These are phyloP conservation scores for Silybum marianum DNA, from an alignment of 129 eudicot species.

Conservation along the genomic window DNA sequence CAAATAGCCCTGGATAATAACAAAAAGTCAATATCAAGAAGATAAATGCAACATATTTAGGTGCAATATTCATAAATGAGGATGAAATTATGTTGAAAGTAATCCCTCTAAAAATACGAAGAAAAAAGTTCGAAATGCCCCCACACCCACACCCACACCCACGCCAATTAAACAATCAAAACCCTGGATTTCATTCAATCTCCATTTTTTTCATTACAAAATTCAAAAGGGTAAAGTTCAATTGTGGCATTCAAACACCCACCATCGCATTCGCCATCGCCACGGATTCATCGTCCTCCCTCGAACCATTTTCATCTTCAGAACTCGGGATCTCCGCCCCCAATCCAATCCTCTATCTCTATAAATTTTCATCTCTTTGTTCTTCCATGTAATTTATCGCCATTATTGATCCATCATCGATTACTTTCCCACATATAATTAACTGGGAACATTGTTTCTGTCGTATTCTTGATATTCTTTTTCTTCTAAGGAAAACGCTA, in stretches of 20 bases:
- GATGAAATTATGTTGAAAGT: background rate
- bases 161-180: constrained; percentile 15
- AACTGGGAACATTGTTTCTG: background rate
- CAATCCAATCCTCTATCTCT: background rate
- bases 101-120: background rate
- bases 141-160: too few species aligned
- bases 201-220: background rate
- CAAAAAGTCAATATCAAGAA: too few species aligned
- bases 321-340: constrained; percentile 49
- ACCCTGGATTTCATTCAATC: constrained; percentile 21
- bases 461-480: background rate
- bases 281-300: constrained; percentile 43
- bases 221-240: constrained; percentile 9
- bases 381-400: background rate
- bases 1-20: too few species aligned
- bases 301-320: constrained; percentile 26
- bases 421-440: background rate
- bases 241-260: too few species aligned
- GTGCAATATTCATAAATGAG: background rate
- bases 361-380: constrained; percentile 4
- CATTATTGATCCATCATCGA: constrained; percentile 1
- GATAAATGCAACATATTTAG: too few species aligned
- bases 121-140: background rate
- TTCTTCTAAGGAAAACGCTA: constrained; percentile 11
- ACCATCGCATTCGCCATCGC: too few species aligned